Evolutionary conservation across 257 asterid genomes (phyloP).

Genomic region (Buddleja alternifolia): DNA sequence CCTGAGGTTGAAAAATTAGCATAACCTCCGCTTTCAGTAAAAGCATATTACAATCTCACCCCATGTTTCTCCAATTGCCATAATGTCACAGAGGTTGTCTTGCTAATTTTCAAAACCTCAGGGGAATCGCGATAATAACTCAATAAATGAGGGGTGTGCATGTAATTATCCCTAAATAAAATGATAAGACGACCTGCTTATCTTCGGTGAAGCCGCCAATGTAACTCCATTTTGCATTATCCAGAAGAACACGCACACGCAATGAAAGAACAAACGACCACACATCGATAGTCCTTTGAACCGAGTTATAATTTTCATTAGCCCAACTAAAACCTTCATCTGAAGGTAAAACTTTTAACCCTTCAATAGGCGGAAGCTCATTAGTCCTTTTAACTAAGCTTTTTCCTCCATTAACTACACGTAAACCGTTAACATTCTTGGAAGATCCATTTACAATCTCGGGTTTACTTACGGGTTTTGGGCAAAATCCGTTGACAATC

Average conservation of each 20-base stretch:
- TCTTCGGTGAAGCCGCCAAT: conserved; percentile 83
- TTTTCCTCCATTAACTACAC: conserved; percentile 41
- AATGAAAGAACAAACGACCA: conserved; percentile 92
- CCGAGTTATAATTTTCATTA: conserved; percentile 78
- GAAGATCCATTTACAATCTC: conserved; percentile 51
- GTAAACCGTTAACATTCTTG: conserved; percentile 47
- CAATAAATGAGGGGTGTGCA: too few species aligned
- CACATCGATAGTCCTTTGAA: conserved; percentile 83
- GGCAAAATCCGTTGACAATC: conserved; percentile 52
- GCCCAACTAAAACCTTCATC: conserved; percentile 99
- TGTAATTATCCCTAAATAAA: background rate
- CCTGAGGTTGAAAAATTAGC: too few species aligned
- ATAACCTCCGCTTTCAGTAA: too few species aligned
- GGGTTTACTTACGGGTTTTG: conserved; percentile 31
- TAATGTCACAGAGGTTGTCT: too few species aligned
- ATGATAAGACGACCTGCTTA: conserved; percentile 60
- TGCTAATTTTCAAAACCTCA: too few species aligned
- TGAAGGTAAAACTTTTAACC: conserved; percentile 74
- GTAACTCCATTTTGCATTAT: conserved; percentile 82
- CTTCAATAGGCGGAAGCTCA: conserved; percentile 72
- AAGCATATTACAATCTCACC: too few species aligned
- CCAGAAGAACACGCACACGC: conserved; percentile 80
- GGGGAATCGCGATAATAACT: too few species aligned
- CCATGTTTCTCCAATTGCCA: too few species aligned
- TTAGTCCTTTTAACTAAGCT: conserved; percentile 56